Percentiles rank a stretch among this genome's conserved stretches.
Conservation (phyloP, 2,329 filamentous ascomycete species). For the Xylaria digitata region DNA sequence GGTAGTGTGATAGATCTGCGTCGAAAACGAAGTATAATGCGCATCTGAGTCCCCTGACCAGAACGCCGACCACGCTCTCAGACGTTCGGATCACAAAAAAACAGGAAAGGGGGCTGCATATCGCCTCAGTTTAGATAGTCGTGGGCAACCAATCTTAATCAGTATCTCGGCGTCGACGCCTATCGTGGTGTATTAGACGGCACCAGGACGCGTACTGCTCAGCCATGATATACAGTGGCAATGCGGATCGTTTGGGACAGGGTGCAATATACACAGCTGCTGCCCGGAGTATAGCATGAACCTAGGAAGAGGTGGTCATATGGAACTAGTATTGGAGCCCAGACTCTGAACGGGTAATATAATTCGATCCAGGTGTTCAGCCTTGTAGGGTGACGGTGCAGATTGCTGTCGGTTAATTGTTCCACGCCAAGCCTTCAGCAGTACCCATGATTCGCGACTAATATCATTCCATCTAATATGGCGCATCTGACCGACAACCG, state of each 20-base stretch:
- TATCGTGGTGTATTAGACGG: background rate
- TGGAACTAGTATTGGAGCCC: background rate
- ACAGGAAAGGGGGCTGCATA: conserved; percentile 28
- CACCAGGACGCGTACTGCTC: conserved; percentile 21
- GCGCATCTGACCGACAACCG: conserved; percentile 14
- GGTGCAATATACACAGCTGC: conserved; percentile 1
- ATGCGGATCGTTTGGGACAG: conserved; percentile 12
- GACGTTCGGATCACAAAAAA: conserved; percentile 11
- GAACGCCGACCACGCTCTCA: background rate
- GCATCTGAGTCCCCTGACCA: background rate
- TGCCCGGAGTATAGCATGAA: background rate
- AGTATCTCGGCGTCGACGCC: conserved; percentile 17
- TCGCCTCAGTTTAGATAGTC: conserved; percentile 12
- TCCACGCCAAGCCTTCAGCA: conserved; percentile 31
- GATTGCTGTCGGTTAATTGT: conserved; percentile 19
- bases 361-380: conserved; percentile 31
- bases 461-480: conserved; percentile 16
- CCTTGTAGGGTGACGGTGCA: conserved; percentile 35
- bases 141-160: conserved; percentile 18
- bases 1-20: conserved; percentile 10
- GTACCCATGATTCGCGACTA: conserved; percentile 11
- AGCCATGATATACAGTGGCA: conserved; percentile 25
- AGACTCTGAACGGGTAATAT: conserved; percentile 17
- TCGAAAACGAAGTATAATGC: conserved; percentile 22
- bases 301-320: background rate